Evolutionary conservation across 768 basidiomycete genomes (phyloP).

Genomic region (Mycena pura): DNA sequence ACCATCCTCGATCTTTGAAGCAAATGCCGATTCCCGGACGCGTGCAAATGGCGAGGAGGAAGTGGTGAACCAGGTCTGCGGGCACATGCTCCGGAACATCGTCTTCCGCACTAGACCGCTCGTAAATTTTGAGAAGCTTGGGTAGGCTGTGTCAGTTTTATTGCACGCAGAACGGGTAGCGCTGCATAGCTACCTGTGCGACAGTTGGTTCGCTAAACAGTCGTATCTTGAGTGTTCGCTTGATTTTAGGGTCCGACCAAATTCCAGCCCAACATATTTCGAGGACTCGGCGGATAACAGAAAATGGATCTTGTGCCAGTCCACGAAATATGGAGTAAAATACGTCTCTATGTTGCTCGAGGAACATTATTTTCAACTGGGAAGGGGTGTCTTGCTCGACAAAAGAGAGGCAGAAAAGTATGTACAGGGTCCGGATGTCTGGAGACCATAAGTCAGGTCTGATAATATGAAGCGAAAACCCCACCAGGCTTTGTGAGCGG

Average conservation of each 20-base stretch:
- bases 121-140: constrained; percentile 79
- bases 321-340: constrained; percentile 80
- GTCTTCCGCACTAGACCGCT: constrained; percentile 58
- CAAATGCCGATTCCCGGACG: constrained; percentile 85
- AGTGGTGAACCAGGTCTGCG: constrained; percentile 86
- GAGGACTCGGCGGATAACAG: constrained; percentile 65
- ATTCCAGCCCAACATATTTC: constrained; percentile 80
- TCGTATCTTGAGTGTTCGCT: constrained; percentile 71
- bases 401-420: constrained; percentile 78
- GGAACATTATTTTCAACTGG: constrained; percentile 65
- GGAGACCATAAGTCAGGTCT: constrained; percentile 13
- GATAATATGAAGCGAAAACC: constrained; percentile 13
- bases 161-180: background rate
- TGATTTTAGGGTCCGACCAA: constrained; percentile 77
- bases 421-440: constrained; percentile 84
- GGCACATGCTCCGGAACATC: constrained; percentile 60
- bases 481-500: constrained; percentile 64
- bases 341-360: constrained; percentile 72
- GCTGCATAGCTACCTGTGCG: constrained; percentile 60
- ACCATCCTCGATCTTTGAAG: constrained; percentile 92
- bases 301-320: constrained; percentile 68
- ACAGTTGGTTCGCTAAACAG: constrained; percentile 74
- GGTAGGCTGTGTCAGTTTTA: background rate
- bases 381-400: constrained; percentile 54
- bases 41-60: constrained; percentile 83